These are phyloP conservation scores for Ophiostoma australiae DNA, from an alignment of 2,329 filamentous ascomycete species.

Conservation along the genomic window DNA sequence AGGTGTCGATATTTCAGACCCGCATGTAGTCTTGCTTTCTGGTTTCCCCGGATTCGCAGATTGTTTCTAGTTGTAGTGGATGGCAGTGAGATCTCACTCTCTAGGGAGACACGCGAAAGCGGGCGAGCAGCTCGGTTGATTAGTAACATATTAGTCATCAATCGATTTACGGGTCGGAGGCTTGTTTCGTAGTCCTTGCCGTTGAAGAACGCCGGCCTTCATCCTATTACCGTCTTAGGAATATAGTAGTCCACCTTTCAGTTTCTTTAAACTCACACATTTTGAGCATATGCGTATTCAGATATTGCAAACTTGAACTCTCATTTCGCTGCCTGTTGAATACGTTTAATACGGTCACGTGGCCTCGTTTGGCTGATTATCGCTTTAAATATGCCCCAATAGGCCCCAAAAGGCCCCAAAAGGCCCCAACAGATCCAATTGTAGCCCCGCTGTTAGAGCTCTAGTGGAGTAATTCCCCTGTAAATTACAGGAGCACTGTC, in stretches of 20 bases:
- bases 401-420: neutral
- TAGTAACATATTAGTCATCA: neutral
- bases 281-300: neutral
- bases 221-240: too few relatives aligned
- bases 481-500: neutral
- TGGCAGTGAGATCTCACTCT: neutral
- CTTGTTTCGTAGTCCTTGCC: neutral
- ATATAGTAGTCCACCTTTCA: too few relatives aligned
- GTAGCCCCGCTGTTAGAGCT: neutral
- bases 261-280: too few relatives aligned
- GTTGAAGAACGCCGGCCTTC: neutral
- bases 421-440: neutral
- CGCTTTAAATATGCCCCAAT: neutral
- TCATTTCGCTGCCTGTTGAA: neutral
- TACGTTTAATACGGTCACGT: neutral
- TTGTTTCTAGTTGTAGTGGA: neutral
- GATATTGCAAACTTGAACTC: neutral
- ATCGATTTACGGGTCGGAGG: neutral
- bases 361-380: neutral
- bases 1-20: neutral
- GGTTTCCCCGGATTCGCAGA: neutral
- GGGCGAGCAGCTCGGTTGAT: neutral
- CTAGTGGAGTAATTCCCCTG: slow-evolving; percentile 1
- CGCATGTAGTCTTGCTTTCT: neutral
- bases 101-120: neutral